Conservation (phyloP, 805 yeast species). For the Teunomyces aglyptinius region DNA sequence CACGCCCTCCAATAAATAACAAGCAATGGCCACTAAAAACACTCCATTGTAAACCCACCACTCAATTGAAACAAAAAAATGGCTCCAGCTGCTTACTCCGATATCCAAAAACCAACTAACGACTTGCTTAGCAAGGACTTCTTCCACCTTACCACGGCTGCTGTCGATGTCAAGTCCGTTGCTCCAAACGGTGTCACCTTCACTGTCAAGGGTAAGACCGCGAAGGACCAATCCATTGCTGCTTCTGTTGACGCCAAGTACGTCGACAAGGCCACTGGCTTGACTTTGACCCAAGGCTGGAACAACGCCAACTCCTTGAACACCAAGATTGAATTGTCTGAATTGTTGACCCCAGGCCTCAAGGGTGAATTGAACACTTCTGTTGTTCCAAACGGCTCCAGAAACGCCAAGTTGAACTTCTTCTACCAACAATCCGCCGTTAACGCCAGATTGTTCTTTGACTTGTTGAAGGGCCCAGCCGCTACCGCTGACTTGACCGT, state of each 20-base stretch:
- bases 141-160: conserved; percentile 85
- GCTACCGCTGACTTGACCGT: conserved; percentile 93
- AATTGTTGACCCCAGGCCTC: conserved; percentile 91
- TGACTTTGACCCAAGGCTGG: conserved; percentile 97
- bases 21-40: conserved; percentile 1
- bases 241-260: conserved; percentile 90
- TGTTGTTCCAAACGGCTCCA: conserved; percentile 78
- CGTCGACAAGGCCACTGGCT: conserved; percentile 88
- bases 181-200: conserved; percentile 97
- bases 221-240: conserved; percentile 76
- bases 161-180: conserved; percentile 84
- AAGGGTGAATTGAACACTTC: conserved; percentile 89
- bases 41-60: conserved; percentile 4
- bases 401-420: conserved; percentile 86
- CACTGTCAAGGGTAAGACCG: conserved; percentile 88
- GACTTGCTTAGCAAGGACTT: conserved; percentile 88
- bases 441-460: conserved; percentile 92
- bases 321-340: conserved; percentile 90
- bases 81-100: conserved; percentile 86
- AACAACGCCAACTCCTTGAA: conserved; percentile 86
- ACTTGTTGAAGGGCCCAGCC: conserved; percentile 90
- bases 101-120: conserved; percentile 89
- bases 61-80: conserved; percentile 12
- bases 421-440: conserved; percentile 90
- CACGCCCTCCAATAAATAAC: conserved; percentile 6